phyloP scores from a whole-genome alignment of 352 stramenopile species.

The Globisporangium sylvaticum region DNA sequence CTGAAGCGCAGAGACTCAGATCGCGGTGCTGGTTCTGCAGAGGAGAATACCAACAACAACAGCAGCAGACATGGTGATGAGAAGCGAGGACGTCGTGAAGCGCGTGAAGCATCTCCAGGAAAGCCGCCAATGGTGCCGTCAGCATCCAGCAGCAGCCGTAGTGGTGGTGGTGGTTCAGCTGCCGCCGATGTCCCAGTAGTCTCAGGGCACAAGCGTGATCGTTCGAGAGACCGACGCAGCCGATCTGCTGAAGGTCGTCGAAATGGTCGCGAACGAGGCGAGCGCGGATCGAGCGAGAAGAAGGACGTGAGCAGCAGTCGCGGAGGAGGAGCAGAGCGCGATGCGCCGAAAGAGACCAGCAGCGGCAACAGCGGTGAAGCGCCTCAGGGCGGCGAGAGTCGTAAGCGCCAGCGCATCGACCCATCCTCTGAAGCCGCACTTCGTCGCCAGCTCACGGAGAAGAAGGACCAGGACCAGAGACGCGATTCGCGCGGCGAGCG shows the following conservation, averaged over 20 bases:
- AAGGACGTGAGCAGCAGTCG: slow-evolving; percentile 16
- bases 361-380: slow-evolving; percentile 17
- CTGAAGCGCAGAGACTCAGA: slow-evolving; percentile 26
- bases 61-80: slow-evolving; percentile 27
- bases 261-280: slow-evolving; percentile 30
- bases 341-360: slow-evolving; percentile 8
- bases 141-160: not conserved
- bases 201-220: slow-evolving; percentile 26
- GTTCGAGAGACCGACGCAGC: slow-evolving; percentile 30
- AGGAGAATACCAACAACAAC: slow-evolving; percentile 7
- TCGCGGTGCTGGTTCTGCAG: slow-evolving; percentile 9
- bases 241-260: slow-evolving; percentile 33
- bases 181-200: not conserved
- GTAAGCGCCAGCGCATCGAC: slow-evolving; percentile 58
- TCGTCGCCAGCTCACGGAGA: slow-evolving; percentile 68
- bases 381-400: slow-evolving; percentile 20
- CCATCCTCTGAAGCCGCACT: slow-evolving; percentile 51
- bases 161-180: slow-evolving; percentile 16
- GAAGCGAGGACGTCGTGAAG: slow-evolving; percentile 25
- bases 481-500: slow-evolving; percentile 1
- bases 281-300: slow-evolving; percentile 24
- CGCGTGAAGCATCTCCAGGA: slow-evolving; percentile 25
- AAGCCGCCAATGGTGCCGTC: slow-evolving; percentile 9
- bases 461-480: slow-evolving; percentile 45
- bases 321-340: slow-evolving; percentile 6